These are phyloP conservation scores for Amanita jacksonii DNA, from an alignment of 768 basidiomycete species.

Conservation along the genomic window DNA sequence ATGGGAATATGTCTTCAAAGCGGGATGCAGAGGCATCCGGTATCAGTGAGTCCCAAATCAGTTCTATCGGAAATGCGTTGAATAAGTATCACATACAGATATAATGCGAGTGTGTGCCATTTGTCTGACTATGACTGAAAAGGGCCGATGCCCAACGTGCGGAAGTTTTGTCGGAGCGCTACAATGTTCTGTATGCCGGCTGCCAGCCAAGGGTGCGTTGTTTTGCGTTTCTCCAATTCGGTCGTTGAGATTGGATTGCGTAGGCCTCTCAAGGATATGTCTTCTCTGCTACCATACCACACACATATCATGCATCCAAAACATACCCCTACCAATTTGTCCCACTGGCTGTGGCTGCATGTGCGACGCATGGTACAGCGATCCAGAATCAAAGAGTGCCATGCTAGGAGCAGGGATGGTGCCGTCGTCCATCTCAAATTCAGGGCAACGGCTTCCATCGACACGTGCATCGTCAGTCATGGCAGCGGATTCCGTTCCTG, in stretches of 20 bases:
- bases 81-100: conserved; percentile 19
- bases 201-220: conserved; percentile 60
- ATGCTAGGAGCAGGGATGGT: not conserved
- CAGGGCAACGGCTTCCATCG: not conserved
- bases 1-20: conserved; percentile 14
- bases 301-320: conserved; percentile 57
- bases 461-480: no score
- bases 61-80: not conserved
- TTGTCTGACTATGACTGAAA: conserved; percentile 30
- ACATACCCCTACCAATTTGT: conserved; percentile 40
- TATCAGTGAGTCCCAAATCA: not conserved
- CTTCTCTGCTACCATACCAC: conserved; percentile 53
- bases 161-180: conserved; percentile 34
- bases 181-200: conserved; percentile 62
- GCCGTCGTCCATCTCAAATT: not conserved
- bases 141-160: conserved; percentile 33
- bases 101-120: conserved; percentile 37
- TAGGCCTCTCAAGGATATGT: conserved; percentile 58
- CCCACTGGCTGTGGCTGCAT: conserved; percentile 63
- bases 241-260: not conserved
- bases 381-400: not conserved
- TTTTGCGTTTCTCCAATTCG: not conserved
- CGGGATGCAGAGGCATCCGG: not conserved
- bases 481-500: no score
- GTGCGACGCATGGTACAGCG: conserved; percentile 28